Base-by-base conservation (phyloP, 129 eudicot species). In the sunflower (Helianthus annuus) region DNA sequence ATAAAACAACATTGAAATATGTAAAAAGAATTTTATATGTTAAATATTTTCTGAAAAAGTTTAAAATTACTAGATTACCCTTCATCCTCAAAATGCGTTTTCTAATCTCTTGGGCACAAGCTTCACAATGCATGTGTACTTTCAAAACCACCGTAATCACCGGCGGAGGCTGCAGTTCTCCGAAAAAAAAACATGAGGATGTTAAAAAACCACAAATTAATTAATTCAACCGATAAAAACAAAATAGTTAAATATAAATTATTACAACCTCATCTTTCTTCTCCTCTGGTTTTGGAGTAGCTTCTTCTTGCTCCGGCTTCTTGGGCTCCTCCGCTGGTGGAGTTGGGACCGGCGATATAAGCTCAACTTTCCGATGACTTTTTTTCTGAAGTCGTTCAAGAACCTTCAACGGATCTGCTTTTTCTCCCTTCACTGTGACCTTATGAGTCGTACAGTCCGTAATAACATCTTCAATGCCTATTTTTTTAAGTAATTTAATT, bases 311-410 rank as follows among this genome's bases (percentile, higher is more conserved):
- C 42, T 79, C 90, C 57, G 87, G 90, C 44, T 80, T 66, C 54
- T 87, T 87, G 48, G 79, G 68, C 7, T 82, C 84, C 46, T 85
- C 87, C 40, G 82, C 81, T 67, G 89, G 79, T 10, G 90, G 81
- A 13, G 78, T 80, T 2, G 96, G 96, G 8, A 87, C 66, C 40
- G 95, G 96, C 22, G 98, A 92, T 38, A 92, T 74, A 59, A 92
- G 92, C 84, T 89, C 96, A 2, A 92, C 98, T 66, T 89, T 86
- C 53, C 98, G 92, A 84, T 89, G 95, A 75, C 90, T 92, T 75
- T 92, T 92, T 74, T 79, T 81, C 83, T 89, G 92, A 1, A 89
- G 70, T 74, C 96, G 79, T 69, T 86, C 96, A 34, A 85, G 62
- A 48, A 88, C 87, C 78, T 85, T 88, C 62, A 85, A 1, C 9